Base-by-base conservation (phyloP, 2,329 filamentous ascomycete species). In the Ophiocordyceps robertsii region DNA sequence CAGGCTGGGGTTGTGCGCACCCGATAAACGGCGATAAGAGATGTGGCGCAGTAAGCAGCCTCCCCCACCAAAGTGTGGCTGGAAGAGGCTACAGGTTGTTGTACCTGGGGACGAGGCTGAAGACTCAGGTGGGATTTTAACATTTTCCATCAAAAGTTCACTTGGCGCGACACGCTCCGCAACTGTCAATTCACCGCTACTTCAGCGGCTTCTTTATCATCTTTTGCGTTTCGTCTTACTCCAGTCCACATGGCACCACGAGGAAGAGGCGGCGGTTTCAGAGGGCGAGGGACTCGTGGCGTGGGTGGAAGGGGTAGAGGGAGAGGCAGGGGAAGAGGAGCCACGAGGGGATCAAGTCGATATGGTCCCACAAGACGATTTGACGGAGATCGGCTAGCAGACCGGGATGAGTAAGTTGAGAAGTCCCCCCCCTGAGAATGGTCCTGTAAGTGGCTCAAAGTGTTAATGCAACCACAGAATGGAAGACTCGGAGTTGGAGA, bases 1-100 rank as follows among this genome's bases (percentile, higher is more conserved):
- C 51, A 48, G 44, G 56, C 59, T 60, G 60, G 61, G 65, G 63
- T 70, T 72, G 69, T 72, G 69, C 65, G 68, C 68, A 65, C 68
- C 71, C 69, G 69, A 70, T 70, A 71, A 68, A 43, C 40, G 43
- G 37, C 49, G 63, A 66, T 64, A 65, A 64, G 56, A 46, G 43
- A 21, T 50, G 53, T 59, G 60, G 58, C 58, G 56, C 43, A 40
- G 41, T 16, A n/a, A 39, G 38, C n/a, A 14, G 3, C n/a, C 3
- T n/a, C n/a, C 33, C 33, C 33, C 33, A 11, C 33, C 17, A 36
- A 7, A 0, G 5, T 57, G 59, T 62, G 59, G 60, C 60, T 59
- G 49, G 50, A 51, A 43, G 39, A 51, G 47, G 49, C 48, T 55
- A 41, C 37, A 3, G 3, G 19, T 3, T 19, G 19, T 4, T 19